Conservation (phyloP, 805 yeast genomes). For the Cyberlindnera maclurae region DNA sequence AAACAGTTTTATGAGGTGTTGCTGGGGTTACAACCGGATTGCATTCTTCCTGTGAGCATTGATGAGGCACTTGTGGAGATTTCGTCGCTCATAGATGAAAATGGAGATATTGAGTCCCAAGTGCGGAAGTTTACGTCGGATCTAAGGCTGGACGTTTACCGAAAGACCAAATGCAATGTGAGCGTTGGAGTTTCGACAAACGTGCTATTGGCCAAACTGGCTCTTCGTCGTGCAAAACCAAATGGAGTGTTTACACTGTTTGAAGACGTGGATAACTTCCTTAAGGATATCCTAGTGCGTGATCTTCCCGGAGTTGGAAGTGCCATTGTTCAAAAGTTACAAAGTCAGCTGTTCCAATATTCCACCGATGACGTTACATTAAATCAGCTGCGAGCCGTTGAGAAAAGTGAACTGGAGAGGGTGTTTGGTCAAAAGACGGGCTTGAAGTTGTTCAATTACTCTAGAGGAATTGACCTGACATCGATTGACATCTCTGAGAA, state of each 20-base stretch:
- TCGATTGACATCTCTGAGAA: slow-evolving; percentile 44
- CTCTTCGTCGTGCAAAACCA: slow-evolving; percentile 75
- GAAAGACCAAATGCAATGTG: slow-evolving; percentile 52
- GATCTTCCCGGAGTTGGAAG: slow-evolving; percentile 62
- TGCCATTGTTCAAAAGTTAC: slow-evolving; percentile 41
- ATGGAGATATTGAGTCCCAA: slow-evolving; percentile 17
- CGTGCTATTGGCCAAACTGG: slow-evolving; percentile 70
- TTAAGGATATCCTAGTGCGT: slow-evolving; percentile 22
- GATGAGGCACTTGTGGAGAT: slow-evolving; percentile 87
- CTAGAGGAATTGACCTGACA: slow-evolving; percentile 63
- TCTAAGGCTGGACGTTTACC: slow-evolving; percentile 32
- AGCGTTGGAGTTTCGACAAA: slow-evolving; percentile 77
- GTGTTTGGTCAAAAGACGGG: slow-evolving; percentile 71
- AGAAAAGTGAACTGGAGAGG: slow-evolving; percentile 31
- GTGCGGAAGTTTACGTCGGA: slow-evolving; percentile 23
- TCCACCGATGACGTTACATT: slow-evolving; percentile 22
- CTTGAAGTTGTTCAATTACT: slow-evolving; percentile 46
- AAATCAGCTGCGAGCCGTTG: slow-evolving; percentile 30
- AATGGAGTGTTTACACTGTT: slow-evolving; percentile 46
- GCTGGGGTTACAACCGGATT: slow-evolving; percentile 31
- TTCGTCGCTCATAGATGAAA: slow-evolving; percentile 26
- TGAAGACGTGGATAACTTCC: slow-evolving; percentile 28
- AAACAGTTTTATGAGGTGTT: slow-evolving; percentile 56
- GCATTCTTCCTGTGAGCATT: slow-evolving; percentile 68
- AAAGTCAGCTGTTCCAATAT: slow-evolving; percentile 23